Conservation (phyloP, 2,329 filamentous ascomycete genomes). For the Trichoderma brevicompactum region DNA sequence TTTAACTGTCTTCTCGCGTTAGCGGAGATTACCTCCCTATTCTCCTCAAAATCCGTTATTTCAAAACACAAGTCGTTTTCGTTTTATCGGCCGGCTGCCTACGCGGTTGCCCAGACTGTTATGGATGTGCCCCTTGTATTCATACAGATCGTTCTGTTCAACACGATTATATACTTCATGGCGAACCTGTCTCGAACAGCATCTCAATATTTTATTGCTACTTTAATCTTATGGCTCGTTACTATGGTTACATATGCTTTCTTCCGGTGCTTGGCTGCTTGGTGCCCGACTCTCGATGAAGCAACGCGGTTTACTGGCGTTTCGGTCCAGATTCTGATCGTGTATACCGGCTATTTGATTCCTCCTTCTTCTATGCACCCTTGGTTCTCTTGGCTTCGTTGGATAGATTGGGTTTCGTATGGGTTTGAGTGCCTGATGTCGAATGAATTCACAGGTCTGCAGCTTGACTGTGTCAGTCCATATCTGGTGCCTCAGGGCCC, state of each 20-base stretch:
- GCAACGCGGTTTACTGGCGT: slow-evolving; percentile 64
- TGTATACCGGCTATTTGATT: slow-evolving; percentile 70
- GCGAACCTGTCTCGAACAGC: slow-evolving; percentile 68
- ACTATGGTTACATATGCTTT: slow-evolving; percentile 62
- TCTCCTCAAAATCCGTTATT: slow-evolving; percentile 66
- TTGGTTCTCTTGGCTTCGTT: slow-evolving; percentile 70
- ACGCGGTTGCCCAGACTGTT: slow-evolving; percentile 60
- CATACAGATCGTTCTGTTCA: slow-evolving; percentile 68
- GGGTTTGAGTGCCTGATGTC: slow-evolving; percentile 69
- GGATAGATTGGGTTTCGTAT: slow-evolving; percentile 71
- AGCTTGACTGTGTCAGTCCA: slow-evolving; percentile 61
- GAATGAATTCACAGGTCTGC: slow-evolving; percentile 64
- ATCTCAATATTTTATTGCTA: slow-evolving; percentile 69
- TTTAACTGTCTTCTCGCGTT: slow-evolving; percentile 70
- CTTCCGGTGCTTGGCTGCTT: slow-evolving; percentile 62
- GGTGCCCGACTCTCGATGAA: slow-evolving; percentile 64
- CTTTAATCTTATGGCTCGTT: slow-evolving; percentile 63
- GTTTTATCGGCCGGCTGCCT: slow-evolving; percentile 65
- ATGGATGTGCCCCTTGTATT: slow-evolving; percentile 66
- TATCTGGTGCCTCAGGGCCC: slow-evolving; percentile 60
- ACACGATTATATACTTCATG: slow-evolving; percentile 78
- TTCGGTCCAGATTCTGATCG: slow-evolving; percentile 64
- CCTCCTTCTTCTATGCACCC: slow-evolving; percentile 59
- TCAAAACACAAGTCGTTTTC: slow-evolving; percentile 73
- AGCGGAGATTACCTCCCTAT: slow-evolving; percentile 70